Percentiles rank a stretch among this genome's conserved stretches.
Evolutionary conservation across 345 rosid species (phyloP).

Genomic region (Hevea brasiliensis): DNA sequence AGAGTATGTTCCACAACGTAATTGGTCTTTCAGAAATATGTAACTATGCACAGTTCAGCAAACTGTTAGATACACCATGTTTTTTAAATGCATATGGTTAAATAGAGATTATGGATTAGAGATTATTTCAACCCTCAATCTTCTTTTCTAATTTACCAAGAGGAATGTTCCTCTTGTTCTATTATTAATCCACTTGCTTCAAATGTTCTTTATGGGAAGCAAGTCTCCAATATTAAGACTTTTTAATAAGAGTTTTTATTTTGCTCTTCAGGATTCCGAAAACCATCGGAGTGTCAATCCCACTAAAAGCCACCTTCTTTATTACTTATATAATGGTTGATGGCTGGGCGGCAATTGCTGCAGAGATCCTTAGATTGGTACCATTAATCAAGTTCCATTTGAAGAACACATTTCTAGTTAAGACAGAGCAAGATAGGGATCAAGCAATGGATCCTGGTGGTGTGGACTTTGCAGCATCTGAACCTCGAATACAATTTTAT

Average conservation of each 20-base stretch:
- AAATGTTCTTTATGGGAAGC: background rate
- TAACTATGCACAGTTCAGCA: background rate
- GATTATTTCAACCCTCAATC: too few relatives aligned
- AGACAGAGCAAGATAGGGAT: constrained; percentile 87
- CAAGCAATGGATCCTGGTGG: constrained; percentile 94
- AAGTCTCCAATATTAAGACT: background rate
- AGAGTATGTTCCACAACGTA: constrained; percentile 50
- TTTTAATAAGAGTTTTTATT: background rate
- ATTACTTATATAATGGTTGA: constrained; percentile 91
- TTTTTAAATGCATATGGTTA: background rate
- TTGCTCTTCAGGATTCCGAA: constrained; percentile 60
- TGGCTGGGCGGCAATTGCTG: constrained; percentile 98
- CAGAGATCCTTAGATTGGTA: constrained; percentile 80
- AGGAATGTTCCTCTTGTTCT: background rate
- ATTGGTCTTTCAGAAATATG: background rate
- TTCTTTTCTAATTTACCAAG: background rate
- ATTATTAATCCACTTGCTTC: background rate
- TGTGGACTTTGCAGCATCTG: constrained; percentile 58
- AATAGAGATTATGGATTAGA: background rate
- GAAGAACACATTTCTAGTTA: constrained; percentile 80
- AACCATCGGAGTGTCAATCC: constrained; percentile 77
- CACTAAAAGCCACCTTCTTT: constrained; percentile 95
- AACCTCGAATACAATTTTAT: constrained; percentile 84
- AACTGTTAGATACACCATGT: background rate
- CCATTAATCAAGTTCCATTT: constrained; percentile 75